Percentiles rank a stretch among this genome's conserved stretches.
phyloP scores from a whole-genome alignment of 2,329 filamentous ascomycete genomes.

The Zymoseptoria brevis region DNA sequence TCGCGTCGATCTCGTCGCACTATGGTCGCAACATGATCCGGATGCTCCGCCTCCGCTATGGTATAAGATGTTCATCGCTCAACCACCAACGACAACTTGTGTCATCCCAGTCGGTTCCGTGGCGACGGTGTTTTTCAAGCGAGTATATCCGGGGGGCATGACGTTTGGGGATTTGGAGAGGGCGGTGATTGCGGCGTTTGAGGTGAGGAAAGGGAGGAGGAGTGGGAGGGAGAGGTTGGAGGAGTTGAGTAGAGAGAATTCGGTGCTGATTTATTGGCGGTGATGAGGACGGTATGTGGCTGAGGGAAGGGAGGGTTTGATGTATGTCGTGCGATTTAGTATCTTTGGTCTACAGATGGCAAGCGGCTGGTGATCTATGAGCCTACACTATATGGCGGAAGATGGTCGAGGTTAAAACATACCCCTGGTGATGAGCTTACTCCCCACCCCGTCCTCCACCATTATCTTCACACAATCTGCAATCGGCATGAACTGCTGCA shows the following conservation, averaged over 20 bases:
- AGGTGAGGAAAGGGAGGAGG: conserved; percentile 12
- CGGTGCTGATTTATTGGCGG: conserved; percentile 18
- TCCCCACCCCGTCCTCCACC: neutral
- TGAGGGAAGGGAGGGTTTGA: no score
- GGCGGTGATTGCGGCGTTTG: conserved; percentile 15
- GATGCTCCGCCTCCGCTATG: conserved; percentile 5
- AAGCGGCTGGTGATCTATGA: no score
- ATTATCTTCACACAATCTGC: neutral
- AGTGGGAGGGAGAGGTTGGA: conserved; percentile 11
- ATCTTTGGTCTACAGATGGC: no score
- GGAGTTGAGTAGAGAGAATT: conserved; percentile 13
- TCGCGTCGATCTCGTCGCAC: conserved; percentile 12
- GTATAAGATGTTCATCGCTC: conserved; percentile 12
- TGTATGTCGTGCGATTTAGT: no score
- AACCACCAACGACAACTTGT: conserved; percentile 15
- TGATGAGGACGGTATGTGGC: conserved; percentile 1
- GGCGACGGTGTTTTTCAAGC: conserved; percentile 12
- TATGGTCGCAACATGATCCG: conserved; percentile 8
- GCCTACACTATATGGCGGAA: neutral
- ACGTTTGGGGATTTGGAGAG: conserved; percentile 15
- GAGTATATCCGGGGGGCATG: conserved; percentile 17
- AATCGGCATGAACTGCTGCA: neutral
- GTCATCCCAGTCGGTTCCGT: conserved; percentile 13
- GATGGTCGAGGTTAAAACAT: neutral
- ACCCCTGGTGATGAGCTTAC: neutral